These are phyloP conservation scores for Apiospora kogelbergensis DNA, from an alignment of 2,329 filamentous ascomycete species.

Conservation along the genomic window DNA sequence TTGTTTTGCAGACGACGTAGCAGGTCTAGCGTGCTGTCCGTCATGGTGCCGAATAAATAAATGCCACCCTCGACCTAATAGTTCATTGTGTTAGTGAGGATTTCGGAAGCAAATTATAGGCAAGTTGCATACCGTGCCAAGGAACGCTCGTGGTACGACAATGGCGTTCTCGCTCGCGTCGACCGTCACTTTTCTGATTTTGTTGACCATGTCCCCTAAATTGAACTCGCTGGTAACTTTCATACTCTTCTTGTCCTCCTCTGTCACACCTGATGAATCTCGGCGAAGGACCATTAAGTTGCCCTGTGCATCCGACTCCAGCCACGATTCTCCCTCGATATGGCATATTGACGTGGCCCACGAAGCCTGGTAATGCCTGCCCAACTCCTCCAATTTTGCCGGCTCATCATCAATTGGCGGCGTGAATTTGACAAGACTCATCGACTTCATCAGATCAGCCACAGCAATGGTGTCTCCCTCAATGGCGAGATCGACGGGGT, in stretches of 20 bases:
- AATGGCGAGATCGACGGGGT: slow-evolving; percentile 78
- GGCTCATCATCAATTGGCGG: slow-evolving; percentile 55
- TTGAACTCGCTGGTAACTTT: slow-evolving; percentile 78
- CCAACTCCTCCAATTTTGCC: slow-evolving; percentile 69
- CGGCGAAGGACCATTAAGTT: slow-evolving; percentile 81
- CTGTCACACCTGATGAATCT: slow-evolving; percentile 70
- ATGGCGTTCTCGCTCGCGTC: slow-evolving; percentile 62
- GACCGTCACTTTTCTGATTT: slow-evolving; percentile 74
- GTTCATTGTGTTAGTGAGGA: slow-evolving; percentile 8
- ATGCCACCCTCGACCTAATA: slow-evolving; percentile 92
- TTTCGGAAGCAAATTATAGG: too few species aligned
- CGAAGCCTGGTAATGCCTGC: slow-evolving; percentile 75
- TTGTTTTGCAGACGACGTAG: slow-evolving; percentile 78
- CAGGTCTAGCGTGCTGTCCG: slow-evolving; percentile 70
- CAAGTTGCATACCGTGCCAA: slow-evolving; percentile 71
- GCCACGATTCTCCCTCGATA: slow-evolving; percentile 71
- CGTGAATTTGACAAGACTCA: slow-evolving; percentile 74
- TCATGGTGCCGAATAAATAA: slow-evolving; percentile 84
- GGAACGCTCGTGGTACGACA: slow-evolving; percentile 79
- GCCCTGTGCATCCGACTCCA: slow-evolving; percentile 83
- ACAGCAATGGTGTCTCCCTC: slow-evolving; percentile 76
- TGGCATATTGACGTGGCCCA: slow-evolving; percentile 81
- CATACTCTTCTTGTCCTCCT: slow-evolving; percentile 70
- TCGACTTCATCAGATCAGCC: slow-evolving; percentile 90
- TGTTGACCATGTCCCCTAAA: slow-evolving; percentile 91